Evolutionary conservation across 495 filamentous ascomycete genomes (phyloP).

Genomic region (Gamarada debralockiae): DNA sequence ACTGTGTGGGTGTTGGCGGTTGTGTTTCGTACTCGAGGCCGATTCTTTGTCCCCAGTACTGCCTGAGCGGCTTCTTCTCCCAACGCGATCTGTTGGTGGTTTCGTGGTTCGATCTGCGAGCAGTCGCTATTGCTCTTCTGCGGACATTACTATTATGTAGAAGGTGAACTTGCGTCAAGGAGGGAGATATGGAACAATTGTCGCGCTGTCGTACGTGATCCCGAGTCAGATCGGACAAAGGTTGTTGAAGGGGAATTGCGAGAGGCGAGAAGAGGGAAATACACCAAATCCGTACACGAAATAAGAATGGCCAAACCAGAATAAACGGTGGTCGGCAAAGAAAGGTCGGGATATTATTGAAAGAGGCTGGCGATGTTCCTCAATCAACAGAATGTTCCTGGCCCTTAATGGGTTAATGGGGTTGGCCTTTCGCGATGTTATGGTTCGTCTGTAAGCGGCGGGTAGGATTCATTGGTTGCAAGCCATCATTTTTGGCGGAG

Average conservation of each 20-base stretch:
- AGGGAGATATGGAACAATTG: too few species aligned
- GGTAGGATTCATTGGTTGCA: constrained; percentile 5
- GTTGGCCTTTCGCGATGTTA: constrained; percentile 20
- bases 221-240: not conserved
- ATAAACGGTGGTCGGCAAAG: not conserved
- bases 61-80: not conserved
- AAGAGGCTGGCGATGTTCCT: constrained; percentile 1
- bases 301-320: not conserved
- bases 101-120: constrained; percentile 2
- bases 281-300: not conserved
- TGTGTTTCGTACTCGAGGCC: constrained; percentile 3
- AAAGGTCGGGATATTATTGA: not conserved
- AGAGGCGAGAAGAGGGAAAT: constrained; percentile 5
- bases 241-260: constrained; percentile 3
- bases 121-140: constrained; percentile 7
- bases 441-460: constrained; percentile 10
- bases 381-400: constrained; percentile 15
- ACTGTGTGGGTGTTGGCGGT: not conserved
- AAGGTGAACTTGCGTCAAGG: not conserved
- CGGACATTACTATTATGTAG: constrained; percentile 18
- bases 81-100: not conserved
- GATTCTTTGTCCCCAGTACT: constrained; percentile 9
- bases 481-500: constrained; percentile 13
- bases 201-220: not conserved
- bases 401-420: constrained; percentile 8